Evolutionary conservation across 805 yeast species (phyloP).

Genomic region (Kluyveromyces nonfermentans): DNA sequence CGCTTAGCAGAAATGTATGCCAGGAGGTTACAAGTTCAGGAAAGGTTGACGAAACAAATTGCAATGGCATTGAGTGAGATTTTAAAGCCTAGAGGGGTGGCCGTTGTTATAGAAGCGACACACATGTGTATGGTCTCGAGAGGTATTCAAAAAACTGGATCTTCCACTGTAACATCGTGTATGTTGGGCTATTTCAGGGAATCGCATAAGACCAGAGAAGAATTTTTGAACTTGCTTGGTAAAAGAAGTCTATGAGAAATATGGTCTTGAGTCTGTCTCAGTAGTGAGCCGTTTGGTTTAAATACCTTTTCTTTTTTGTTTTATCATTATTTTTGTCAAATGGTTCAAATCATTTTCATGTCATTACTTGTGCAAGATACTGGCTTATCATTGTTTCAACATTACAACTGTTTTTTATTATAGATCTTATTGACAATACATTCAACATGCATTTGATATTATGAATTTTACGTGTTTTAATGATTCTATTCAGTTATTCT

Average conservation of each 20-base stretch:
- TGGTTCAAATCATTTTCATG: neutral
- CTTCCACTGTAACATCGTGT: slow-evolving; percentile 88
- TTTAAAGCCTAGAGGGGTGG: slow-evolving; percentile 91
- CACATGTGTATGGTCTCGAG: slow-evolving; percentile 99
- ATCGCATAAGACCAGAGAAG: slow-evolving; percentile 93
- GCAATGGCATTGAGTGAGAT: slow-evolving; percentile 93
- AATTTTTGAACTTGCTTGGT: slow-evolving; percentile 74
- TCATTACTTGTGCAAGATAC: slow-evolving; percentile 5
- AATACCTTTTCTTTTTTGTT: neutral
- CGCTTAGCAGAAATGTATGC: slow-evolving; percentile 95
- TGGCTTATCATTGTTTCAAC: slow-evolving; percentile 11
- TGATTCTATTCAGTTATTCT: neutral
- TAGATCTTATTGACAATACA: neutral
- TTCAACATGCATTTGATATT: neutral
- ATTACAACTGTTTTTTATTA: neutral
- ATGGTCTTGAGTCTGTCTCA: neutral
- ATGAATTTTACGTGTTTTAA: neutral
- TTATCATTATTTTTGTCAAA: neutral
- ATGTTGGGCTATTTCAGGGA: slow-evolving; percentile 95
- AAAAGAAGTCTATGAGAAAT: slow-evolving; percentile 32
- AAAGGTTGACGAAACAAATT: slow-evolving; percentile 90
- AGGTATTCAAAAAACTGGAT: slow-evolving; percentile 93
- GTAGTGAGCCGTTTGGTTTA: neutral
- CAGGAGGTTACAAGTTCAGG: slow-evolving; percentile 95
- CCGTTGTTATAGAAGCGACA: slow-evolving; percentile 94